phyloP scores from a whole-genome alignment of 176 grass and related monocot species.

The Aegilops sharonensis region DNA sequence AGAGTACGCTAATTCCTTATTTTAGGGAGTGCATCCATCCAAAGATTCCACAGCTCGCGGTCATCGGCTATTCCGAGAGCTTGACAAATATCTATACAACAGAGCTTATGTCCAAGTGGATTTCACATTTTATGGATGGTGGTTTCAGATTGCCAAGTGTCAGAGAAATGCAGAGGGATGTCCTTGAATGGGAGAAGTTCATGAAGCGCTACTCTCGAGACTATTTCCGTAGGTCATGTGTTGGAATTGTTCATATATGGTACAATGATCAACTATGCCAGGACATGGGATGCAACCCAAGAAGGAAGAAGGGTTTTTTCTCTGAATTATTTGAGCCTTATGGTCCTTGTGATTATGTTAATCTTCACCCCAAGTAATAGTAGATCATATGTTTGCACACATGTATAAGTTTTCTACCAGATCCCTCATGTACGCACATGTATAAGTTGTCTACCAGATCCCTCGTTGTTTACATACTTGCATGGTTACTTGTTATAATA shows the following conservation, averaged over 20 bases:
- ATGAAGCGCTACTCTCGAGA: slow-evolving; percentile 43
- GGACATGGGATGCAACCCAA: slow-evolving; percentile 61
- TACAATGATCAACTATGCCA: slow-evolving; percentile 64
- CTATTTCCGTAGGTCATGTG: slow-evolving; percentile 47
- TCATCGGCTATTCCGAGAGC: slow-evolving; percentile 62
- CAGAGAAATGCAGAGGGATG: slow-evolving; percentile 38
- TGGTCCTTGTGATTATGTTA: slow-evolving; percentile 47
- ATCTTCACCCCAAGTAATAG: slow-evolving; percentile 29
- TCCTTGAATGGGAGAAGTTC: slow-evolving; percentile 55
- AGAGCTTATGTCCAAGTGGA: slow-evolving; percentile 48
- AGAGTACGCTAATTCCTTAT: too few species aligned
- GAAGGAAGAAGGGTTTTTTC: slow-evolving; percentile 52
- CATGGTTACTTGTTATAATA: neutral
- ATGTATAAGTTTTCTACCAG: neutral
- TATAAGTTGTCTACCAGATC: neutral
- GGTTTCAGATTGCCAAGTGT: slow-evolving; percentile 52
- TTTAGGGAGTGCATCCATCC: slow-evolving; percentile 67
- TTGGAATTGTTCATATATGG: slow-evolving; percentile 45
- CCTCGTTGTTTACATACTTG: neutral
- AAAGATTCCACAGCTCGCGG: slow-evolving; percentile 50
- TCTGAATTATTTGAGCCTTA: slow-evolving; percentile 39
- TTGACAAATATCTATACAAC: slow-evolving; percentile 58
- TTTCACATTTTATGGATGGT: slow-evolving; percentile 47
- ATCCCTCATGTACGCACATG: neutral
- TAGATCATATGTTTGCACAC: neutral